These are phyloP conservation scores for Trichocladium antarcticum DNA, from an alignment of 495 filamentous ascomycete species.

Conservation along the genomic window DNA sequence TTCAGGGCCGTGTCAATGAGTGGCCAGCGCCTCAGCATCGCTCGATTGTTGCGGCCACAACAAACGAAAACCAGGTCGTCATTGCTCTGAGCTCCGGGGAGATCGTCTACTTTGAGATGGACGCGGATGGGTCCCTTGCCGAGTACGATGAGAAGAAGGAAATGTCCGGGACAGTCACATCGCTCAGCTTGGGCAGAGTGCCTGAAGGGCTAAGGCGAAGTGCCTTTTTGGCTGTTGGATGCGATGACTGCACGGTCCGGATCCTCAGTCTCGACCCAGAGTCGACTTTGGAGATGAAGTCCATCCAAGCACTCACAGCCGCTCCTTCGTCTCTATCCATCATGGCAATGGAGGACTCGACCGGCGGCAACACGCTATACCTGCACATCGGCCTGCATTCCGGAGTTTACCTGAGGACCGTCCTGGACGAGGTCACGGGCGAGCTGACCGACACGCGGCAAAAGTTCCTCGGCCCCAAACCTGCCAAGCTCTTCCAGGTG, in stretches of 20 bases:
- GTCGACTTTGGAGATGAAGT: slow-evolving; percentile 79
- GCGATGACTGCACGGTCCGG: slow-evolving; percentile 89
- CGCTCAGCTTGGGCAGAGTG: slow-evolving; percentile 84
- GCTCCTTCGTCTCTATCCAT: slow-evolving; percentile 84
- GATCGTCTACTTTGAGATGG: slow-evolving; percentile 96
- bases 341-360: slow-evolving; percentile 85
- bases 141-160: slow-evolving; percentile 92
- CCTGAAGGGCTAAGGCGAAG: slow-evolving; percentile 78
- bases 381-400: slow-evolving; percentile 92
- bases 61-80: slow-evolving; percentile 85
- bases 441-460: slow-evolving; percentile 90
- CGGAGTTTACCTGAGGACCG: slow-evolving; percentile 87
- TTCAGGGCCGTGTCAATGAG: slow-evolving; percentile 73
- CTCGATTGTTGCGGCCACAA: slow-evolving; percentile 84
- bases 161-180: slow-evolving; percentile 89
- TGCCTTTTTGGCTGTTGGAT: slow-evolving; percentile 88
- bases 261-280: slow-evolving; percentile 86
- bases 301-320: slow-evolving; percentile 83
- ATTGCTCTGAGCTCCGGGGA: slow-evolving; percentile 92
- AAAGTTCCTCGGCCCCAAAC: slow-evolving; percentile 81
- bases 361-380: slow-evolving; percentile 67
- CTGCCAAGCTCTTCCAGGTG: slow-evolving; percentile 77
- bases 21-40: slow-evolving; percentile 90
- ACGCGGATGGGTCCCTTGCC: slow-evolving; percentile 74
- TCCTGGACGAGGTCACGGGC: slow-evolving; percentile 87